A percentile compares a stretch with the other conserved stretches of the same genome.
Evolutionary conservation across 2,329 filamentous ascomycete genomes (phyloP).

Genomic region (Venturia pyrina): DNA sequence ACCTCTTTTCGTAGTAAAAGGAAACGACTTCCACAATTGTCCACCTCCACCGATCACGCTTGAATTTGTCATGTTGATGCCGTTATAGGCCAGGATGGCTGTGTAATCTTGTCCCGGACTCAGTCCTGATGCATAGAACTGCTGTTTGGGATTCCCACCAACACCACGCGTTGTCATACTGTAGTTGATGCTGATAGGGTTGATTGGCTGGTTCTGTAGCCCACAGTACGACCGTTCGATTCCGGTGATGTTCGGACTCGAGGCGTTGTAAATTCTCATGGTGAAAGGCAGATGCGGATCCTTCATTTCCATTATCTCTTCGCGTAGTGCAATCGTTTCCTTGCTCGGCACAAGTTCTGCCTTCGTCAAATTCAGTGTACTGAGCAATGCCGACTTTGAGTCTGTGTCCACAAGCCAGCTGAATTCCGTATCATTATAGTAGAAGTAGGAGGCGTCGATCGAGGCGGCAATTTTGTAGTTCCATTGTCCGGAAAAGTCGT

Average conservation of each 20-base stretch:
- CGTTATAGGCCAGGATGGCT: constrained; percentile 48
- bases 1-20: constrained; percentile 74
- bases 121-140: constrained; percentile 74
- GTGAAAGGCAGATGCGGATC: constrained; percentile 51
- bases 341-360: constrained; percentile 25
- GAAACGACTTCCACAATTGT: constrained; percentile 58
- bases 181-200: constrained; percentile 45
- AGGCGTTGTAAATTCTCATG: constrained; percentile 62
- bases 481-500: constrained; percentile 55
- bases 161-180: constrained; percentile 59
- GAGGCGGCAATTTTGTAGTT: constrained; percentile 76
- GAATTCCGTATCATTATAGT: constrained; percentile 41
- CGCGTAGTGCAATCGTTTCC: constrained; percentile 29
- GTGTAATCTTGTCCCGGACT: constrained; percentile 63
- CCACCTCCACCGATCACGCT: constrained; percentile 60
- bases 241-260: constrained; percentile 53
- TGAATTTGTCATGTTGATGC: constrained; percentile 1
- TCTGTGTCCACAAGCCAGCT: constrained; percentile 82
- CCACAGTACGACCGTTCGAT: constrained; percentile 77
- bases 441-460: constrained; percentile 64
- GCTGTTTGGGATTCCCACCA: constrained; percentile 65
- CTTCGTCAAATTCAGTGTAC: constrained; percentile 61
- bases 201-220: constrained; percentile 54
- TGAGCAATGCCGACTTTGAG: constrained; percentile 64
- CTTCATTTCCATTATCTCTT: constrained; percentile 46